Conservation (phyloP, 2,329 filamentous ascomycete species). For the Thelonectria rubi region DNA sequence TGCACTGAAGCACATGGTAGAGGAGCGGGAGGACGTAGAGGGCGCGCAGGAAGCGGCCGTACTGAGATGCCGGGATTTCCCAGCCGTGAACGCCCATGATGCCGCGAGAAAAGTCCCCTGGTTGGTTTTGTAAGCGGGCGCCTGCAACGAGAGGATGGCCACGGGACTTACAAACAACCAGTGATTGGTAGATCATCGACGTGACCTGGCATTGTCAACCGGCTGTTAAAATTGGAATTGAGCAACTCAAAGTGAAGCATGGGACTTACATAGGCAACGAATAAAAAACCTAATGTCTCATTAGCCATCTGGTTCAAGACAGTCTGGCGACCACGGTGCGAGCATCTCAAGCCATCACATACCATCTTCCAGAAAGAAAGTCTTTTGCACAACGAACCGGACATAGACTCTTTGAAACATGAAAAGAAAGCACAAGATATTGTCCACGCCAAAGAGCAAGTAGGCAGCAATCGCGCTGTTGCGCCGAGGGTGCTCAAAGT, state of each 20-base stretch:
- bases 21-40: constrained; percentile 29
- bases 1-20: constrained; percentile 27
- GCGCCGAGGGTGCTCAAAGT: not conserved
- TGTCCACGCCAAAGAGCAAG: not conserved
- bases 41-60: constrained; percentile 16
- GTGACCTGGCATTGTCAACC: not conserved
- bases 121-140: no score
- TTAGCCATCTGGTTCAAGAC: no score
- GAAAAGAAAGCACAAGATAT: not conserved
- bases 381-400: not conserved
- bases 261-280: not conserved
- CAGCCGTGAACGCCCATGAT: not conserved
- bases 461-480: not conserved
- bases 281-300: no score
- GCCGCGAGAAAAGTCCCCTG: not conserved
- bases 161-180: not conserved
- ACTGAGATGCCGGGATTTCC: constrained; percentile 28
- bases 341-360: not conserved
- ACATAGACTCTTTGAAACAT: not conserved
- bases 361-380: not conserved
- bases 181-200: not conserved
- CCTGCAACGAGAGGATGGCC: not conserved
- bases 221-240: not conserved
- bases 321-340: no score
- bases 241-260: not conserved